A percentile compares a stretch with the other conserved stretches of the same genome.
These are phyloP conservation scores for Acorus calamus DNA, from an alignment of 106 monocot species.

Conservation along the genomic window DNA sequence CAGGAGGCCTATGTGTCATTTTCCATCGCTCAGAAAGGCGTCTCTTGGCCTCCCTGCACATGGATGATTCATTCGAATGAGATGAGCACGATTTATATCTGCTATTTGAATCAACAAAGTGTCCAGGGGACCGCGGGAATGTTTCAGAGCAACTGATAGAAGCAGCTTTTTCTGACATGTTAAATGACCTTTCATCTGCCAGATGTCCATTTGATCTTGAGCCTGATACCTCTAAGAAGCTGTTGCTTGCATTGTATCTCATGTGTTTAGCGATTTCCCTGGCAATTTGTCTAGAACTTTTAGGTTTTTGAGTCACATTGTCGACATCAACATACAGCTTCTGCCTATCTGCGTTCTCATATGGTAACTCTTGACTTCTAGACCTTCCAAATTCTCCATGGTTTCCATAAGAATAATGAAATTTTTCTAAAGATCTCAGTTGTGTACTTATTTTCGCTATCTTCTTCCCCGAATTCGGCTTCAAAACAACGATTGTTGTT, in stretches of 20 bases:
- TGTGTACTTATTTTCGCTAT: conserved; percentile 12
- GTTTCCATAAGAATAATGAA: conserved; percentile 8
- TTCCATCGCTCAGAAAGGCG: conserved; percentile 48
- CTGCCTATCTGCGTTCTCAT: conserved; percentile 20
- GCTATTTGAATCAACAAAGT: conserved; percentile 24
- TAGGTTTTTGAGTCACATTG: conserved; percentile 6
- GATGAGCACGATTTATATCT: conserved; percentile 16
- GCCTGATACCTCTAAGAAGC: conserved; percentile 3
- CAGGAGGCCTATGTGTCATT: conserved; percentile 24
- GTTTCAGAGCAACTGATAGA: background rate
- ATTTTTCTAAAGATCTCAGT: conserved; percentile 9
- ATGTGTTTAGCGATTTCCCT: conserved; percentile 34
- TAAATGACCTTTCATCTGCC: conserved; percentile 13
- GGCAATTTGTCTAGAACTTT: conserved; percentile 39
- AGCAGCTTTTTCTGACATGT: conserved; percentile 1
- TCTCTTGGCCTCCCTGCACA: conserved; percentile 61
- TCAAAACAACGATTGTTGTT: conserved; percentile 63
- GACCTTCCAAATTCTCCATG: conserved; percentile 10
- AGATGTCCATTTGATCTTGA: conserved; percentile 2
- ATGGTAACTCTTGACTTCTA: conserved; percentile 14
- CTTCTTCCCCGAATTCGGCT: conserved; percentile 46
- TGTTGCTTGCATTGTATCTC: conserved; percentile 10
- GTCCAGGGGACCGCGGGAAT: conserved; percentile 4
- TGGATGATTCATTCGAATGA: conserved; percentile 31
- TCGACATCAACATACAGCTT: conserved; percentile 16